Evolutionary conservation across 805 yeast species (phyloP), one percentile per base, ranked within the genome.

Genomic region (Starmerella geochares): DNA sequence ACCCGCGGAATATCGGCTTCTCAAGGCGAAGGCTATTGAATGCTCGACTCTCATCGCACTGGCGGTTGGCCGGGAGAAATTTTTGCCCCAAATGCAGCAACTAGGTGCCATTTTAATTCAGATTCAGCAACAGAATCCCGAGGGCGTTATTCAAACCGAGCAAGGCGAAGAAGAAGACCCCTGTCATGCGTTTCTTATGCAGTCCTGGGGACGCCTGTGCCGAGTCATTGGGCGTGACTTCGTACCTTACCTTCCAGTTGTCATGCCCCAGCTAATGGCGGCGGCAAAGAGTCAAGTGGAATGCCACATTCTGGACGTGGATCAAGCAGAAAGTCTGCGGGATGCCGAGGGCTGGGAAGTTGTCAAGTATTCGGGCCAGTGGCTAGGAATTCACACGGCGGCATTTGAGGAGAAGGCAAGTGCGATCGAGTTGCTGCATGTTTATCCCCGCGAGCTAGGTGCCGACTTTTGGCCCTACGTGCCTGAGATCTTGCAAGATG

Each of bases 161-260:
- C 19, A 41, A 10, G 61, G 65, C n/a, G 59, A 55, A 37, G 73
- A 75, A n/a, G 96, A 88, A 62, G 96, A 88, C 62, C 94, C 95
- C 14, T 82, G 92, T 16, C 83, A 78, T 58, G 76, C 85, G 42
- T 88, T 86, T 60, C 72, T 92, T 56, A 94, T 86, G 58, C 95
- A 86, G 64, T 96, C 94, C 40, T 92, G 98, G 98, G 86, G 92
- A 49, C 79, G 97, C 61, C 75, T 92, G 40, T 92, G 98, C 64
- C 76, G 83, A 58, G 78, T 90, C 46, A 72, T 90, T 35, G 95
- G 96, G 21, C 75, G 74, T 52, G 95, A 86, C 40, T 92, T 92
- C 64, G 67, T 86, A 53, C 95, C 95, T 13, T 82, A 78, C 58
- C 71, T 92, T 53, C 83, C 86, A 28, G 77, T 77, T 10, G 96